phyloP scores from a whole-genome alignment of 306 rosid genomes.

The Amphicarpaea edgeworthii region DNA sequence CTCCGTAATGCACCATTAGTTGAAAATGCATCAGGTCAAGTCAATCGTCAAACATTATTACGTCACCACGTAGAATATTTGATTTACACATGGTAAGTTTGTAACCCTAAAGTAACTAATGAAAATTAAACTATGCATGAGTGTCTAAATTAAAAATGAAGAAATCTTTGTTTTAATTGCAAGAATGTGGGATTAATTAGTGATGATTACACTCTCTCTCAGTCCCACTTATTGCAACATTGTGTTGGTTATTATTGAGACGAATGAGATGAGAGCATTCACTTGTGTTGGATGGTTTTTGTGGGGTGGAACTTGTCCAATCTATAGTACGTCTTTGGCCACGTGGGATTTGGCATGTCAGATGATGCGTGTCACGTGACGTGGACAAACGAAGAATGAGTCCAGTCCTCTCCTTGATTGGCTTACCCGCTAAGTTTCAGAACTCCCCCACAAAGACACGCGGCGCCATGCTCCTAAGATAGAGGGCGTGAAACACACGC shows the following conservation, averaged over 20 bases:
- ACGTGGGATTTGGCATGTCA: slow-evolving; percentile 49
- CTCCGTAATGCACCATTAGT: slow-evolving; percentile 14
- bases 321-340: slow-evolving; percentile 16
- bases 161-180: not conserved
- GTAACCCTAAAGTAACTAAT: no score
- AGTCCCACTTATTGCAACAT: not conserved
- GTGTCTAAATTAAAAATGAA: not conserved
- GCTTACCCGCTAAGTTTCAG: slow-evolving; percentile 32
- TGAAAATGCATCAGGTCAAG: no score
- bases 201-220: not conserved
- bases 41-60: not conserved
- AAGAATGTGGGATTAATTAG: not conserved
- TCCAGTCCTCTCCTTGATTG: not conserved
- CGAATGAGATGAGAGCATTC: not conserved
- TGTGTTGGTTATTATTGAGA: not conserved
- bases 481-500: not conserved
- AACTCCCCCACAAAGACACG: not conserved
- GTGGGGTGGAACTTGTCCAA: not conserved
- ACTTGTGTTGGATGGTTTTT: not conserved
- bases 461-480: not conserved
- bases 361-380: slow-evolving; percentile 45
- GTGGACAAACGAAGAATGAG: slow-evolving; percentile 43
- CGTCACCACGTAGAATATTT: not conserved
- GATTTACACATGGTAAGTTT: no score
- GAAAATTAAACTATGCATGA: no score